Evolutionary conservation across 108 stramenopile genomes (phyloP).

Genomic region (Skeletonema tropicum): DNA sequence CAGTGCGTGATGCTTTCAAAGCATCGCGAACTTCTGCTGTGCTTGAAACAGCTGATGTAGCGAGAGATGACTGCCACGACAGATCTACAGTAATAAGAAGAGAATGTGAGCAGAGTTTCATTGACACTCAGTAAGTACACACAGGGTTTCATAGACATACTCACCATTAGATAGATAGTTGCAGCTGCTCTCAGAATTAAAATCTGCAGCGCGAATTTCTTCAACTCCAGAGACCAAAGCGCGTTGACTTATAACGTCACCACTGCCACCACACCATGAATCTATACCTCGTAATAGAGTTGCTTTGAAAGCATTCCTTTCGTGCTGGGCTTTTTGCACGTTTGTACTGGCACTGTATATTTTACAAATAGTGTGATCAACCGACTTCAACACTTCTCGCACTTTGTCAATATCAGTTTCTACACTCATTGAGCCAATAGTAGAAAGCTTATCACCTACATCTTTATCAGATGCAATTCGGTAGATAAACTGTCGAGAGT

Average conservation of each 20-base stretch:
- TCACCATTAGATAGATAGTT: constrained; percentile 70
- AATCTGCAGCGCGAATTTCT: constrained; percentile 58
- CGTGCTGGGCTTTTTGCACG: constrained; percentile 60
- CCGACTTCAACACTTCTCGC: constrained; percentile 73
- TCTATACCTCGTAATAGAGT: constrained; percentile 74
- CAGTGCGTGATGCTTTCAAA: constrained; percentile 74
- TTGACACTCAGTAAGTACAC: constrained; percentile 11
- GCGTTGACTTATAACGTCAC: constrained; percentile 74
- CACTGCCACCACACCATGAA: constrained; percentile 79
- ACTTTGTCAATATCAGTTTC: constrained; percentile 88
- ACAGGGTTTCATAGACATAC: constrained; percentile 13
- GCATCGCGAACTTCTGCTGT: constrained; percentile 78
- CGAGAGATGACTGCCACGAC: constrained; percentile 83
- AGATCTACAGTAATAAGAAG: constrained; percentile 52
- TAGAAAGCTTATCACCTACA: constrained; percentile 34
- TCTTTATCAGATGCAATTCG: constrained; percentile 18
- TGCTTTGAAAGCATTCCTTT: constrained; percentile 54
- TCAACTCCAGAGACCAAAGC: constrained; percentile 74
- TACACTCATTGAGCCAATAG: constrained; percentile 74
- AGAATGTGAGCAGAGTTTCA: not conserved
- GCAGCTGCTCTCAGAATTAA: constrained; percentile 59
- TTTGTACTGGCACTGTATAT: constrained; percentile 58
- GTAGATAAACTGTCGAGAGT: constrained; percentile 23
- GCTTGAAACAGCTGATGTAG: constrained; percentile 75
- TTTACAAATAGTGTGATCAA: constrained; percentile 65